Percentiles rank a stretch among this genome's conserved stretches.
These are phyloP conservation scores for Hawksworthiomyces lignivorus DNA, from an alignment of 2,329 filamentous ascomycete genomes.

Conservation along the genomic window DNA sequence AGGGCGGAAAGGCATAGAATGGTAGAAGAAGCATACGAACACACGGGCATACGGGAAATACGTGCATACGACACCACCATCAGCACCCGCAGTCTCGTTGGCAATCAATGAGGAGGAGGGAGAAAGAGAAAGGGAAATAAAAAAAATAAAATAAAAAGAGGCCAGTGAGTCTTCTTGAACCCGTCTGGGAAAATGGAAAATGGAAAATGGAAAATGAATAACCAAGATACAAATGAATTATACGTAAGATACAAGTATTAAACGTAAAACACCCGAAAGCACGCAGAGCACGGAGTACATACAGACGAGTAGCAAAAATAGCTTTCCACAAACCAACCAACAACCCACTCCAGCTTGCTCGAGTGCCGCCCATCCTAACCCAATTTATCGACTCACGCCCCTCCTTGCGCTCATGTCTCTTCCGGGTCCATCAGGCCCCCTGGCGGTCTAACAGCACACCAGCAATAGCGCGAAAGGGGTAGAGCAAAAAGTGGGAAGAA, in stretches of 20 bases:
- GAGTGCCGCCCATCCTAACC: slow-evolving; percentile 6
- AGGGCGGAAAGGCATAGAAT: too few relatives aligned
- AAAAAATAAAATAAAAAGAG: not conserved
- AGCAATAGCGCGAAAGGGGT: not conserved
- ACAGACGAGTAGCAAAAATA: slow-evolving; percentile 6
- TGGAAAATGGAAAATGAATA: too few relatives aligned
- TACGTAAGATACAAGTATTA: too few relatives aligned
- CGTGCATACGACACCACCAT: not conserved
- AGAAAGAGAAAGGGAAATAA: not conserved
- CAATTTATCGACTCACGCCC: slow-evolving; percentile 2
- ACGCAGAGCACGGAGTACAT: too few relatives aligned
- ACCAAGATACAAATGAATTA: too few relatives aligned
- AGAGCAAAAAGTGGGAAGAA: slow-evolving; percentile 1
- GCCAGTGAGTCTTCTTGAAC: too few relatives aligned
- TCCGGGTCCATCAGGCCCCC: slow-evolving; percentile 2
- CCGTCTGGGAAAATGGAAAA: not conserved
- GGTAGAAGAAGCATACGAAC: too few relatives aligned
- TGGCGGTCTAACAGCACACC: not conserved
- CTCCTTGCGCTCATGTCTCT: not conserved
- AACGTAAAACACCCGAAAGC: too few relatives aligned
- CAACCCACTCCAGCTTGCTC: slow-evolving; percentile 2
- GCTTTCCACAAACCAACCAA: not conserved
- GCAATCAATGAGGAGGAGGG: too few relatives aligned
- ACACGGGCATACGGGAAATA: not conserved
- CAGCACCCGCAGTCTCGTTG: not conserved